Percentiles rank a stretch among this genome's conserved stretches.
phyloP scores from a whole-genome alignment of 345 rosid species.

The Populus pruinosa region DNA sequence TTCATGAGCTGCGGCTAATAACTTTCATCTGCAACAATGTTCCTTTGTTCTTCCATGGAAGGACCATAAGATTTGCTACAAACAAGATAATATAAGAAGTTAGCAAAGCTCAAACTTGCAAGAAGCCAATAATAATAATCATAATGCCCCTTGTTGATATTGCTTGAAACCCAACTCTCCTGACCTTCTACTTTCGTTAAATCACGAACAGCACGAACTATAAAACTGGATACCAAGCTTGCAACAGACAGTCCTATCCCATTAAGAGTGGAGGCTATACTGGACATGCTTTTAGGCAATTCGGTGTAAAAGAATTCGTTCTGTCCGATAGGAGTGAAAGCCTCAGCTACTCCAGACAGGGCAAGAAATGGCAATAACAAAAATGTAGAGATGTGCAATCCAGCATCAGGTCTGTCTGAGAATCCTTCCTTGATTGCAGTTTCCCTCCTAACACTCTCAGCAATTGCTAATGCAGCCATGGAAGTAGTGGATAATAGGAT shows the following conservation, averaged over 20 bases:
- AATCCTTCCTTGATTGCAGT: too few relatives aligned
- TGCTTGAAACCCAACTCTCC: conserved; percentile 61
- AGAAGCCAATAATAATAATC: conserved; percentile 73
- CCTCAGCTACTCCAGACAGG: conserved; percentile 63
- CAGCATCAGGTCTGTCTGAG: too few relatives aligned
- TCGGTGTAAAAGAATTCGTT: conserved; percentile 72
- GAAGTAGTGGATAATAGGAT: too few relatives aligned
- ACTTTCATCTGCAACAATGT: conserved; percentile 21
- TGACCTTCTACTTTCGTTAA: conserved; percentile 41
- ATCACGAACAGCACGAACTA: too few relatives aligned
- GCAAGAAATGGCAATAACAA: conserved; percentile 69
- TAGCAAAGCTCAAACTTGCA: conserved; percentile 35
- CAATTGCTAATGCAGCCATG: too few relatives aligned
- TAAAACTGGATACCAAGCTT: too few relatives aligned
- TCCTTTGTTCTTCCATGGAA: too few relatives aligned
- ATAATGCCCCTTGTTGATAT: conserved; percentile 62
- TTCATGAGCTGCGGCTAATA: too few relatives aligned
- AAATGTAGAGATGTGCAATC: conserved; percentile 48
- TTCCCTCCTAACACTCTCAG: too few relatives aligned
- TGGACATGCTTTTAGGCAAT: conserved; percentile 75
- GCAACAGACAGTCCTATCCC: too few relatives aligned
- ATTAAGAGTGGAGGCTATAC: conserved; percentile 38
- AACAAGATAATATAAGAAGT: conserved; percentile 14
- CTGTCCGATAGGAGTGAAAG: conserved; percentile 63
- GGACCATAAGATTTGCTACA: too few relatives aligned